A percentile compares a stretch with the other conserved stretches of the same genome.
Conservation (phyloP, 495 filamentous ascomycete species). For the Pyronema domesticum region DNA sequence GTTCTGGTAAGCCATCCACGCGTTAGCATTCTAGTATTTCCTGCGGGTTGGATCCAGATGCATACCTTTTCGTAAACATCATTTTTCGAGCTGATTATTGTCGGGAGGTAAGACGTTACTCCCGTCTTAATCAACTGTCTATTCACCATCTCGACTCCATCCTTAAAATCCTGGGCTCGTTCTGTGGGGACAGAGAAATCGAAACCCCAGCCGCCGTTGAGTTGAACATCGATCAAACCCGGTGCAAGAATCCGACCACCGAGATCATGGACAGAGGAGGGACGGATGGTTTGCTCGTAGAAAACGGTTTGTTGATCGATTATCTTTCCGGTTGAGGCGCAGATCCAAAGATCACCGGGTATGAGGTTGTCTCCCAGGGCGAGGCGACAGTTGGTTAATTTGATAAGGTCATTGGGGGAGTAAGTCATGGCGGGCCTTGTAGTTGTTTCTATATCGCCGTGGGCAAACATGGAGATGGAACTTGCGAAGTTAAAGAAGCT, state of each 20-base stretch:
- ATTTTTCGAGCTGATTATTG: conserved; percentile 46
- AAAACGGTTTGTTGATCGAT: conserved; percentile 55
- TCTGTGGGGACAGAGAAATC: conserved; percentile 65
- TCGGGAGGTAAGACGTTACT: conserved; percentile 71
- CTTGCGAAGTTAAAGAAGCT: background rate
- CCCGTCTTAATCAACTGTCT: conserved; percentile 51
- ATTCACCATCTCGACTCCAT: conserved; percentile 49
- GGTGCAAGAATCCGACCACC: conserved; percentile 62
- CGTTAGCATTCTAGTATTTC: too few species aligned
- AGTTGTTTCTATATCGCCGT: too few species aligned
- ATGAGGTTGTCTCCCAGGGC: conserved; percentile 44
- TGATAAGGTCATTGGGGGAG: conserved; percentile 30
- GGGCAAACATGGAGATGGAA: too few species aligned
- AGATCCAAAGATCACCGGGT: conserved; percentile 55
- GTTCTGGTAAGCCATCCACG: too few species aligned
- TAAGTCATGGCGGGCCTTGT: background rate
- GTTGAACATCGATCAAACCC: conserved; percentile 68
- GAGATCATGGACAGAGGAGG: conserved; percentile 48
- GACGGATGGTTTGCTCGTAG: conserved; percentile 46
- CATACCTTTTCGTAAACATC: conserved; percentile 50
- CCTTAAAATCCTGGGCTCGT: conserved; percentile 40
- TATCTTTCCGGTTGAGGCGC: conserved; percentile 56
- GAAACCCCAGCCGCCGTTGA: conserved; percentile 74
- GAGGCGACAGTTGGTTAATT: conserved; percentile 67
- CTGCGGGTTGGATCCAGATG: too few species aligned